Base-by-base conservation (phyloP, 768 basidiomycete genomes). In the Amanita rubescens region DNA sequence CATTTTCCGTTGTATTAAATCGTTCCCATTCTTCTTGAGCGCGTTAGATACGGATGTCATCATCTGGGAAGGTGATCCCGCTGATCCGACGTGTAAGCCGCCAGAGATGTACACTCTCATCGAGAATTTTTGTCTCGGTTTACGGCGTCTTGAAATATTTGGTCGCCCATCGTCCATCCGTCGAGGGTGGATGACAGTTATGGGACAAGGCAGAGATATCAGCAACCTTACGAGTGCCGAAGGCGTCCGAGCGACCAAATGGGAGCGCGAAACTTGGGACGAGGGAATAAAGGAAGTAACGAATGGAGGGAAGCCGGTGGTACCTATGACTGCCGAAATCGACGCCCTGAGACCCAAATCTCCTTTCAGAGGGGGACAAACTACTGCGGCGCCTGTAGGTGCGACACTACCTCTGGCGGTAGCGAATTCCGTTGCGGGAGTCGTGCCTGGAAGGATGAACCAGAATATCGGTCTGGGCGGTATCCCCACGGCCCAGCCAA, bases 111-210 rank as follows among this genome's bases (percentile, higher is more conserved):
- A 97, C 71, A 85, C 87, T 4, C 79, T 99, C 38, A 88, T 98
- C 64, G 96, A 99, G 69, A 97, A 95, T 67, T 98, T 99, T 67
- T 98, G 94, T 64, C 84, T 96, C 47, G 96, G 94, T 4, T 79
- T 87, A 0, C 85, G 95, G 14, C 82, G 96, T 2, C 81, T 99
- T 12, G 93, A 98, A 64, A 70, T 99, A 11, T 97, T 94, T 58
- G 92, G 90, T 0, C 80, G 81, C 2, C 75, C 79, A 0, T 79
- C 84, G 22, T 84, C 81, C 0, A 71, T 90, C 5, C 81, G 94
- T 0, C 80, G 84, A 10, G 95, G 95, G 5, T 99, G 96, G 96
- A 85, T 96, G 10, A 90, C 91, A n/a, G 82, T 85, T 10, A 75
- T 88, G 42, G 77, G 76, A 1, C 81, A 83, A 3, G 82, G 79